Evolutionary conservation across 163 green algal species (phyloP).

Genomic region (Volvox carteri): DNA sequence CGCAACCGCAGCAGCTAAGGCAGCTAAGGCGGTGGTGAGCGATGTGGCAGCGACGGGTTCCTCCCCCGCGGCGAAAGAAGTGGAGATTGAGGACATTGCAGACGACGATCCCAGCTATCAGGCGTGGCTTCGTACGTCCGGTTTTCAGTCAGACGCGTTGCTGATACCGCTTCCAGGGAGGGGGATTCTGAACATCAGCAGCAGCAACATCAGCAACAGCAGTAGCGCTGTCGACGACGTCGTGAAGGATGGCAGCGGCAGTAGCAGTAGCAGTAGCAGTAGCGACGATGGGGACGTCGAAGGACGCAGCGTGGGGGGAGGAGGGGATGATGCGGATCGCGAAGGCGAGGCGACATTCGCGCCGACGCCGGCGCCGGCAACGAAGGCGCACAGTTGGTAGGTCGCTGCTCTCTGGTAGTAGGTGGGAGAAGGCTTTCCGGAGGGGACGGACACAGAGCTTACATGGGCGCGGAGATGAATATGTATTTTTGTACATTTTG

Average conservation of each 20-base stretch:
- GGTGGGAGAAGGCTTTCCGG: too few relatives aligned
- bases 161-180: neutral
- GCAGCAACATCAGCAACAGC: neutral
- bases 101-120: slow-evolving; percentile 36
- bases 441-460: too few relatives aligned
- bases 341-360: neutral
- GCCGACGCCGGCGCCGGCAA: neutral
- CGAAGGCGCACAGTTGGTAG: neutral
- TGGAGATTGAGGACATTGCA: neutral
- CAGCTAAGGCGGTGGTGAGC: neutral
- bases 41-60: too few relatives aligned
- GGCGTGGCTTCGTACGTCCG: slow-evolving; percentile 9
- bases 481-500: too few relatives aligned
- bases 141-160: slow-evolving; percentile 32
- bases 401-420: too few relatives aligned
- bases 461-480: too few relatives aligned
- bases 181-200: neutral
- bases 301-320: too few relatives aligned
- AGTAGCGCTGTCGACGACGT: too few relatives aligned
- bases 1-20: neutral
- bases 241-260: too few relatives aligned
- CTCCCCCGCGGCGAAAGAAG: too few relatives aligned
- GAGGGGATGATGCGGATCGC: too few relatives aligned
- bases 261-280: neutral
- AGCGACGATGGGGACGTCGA: too few relatives aligned